These are phyloP conservation scores for Botrytis porri DNA, from an alignment of 2,329 filamentous ascomycete species.

Conservation along the genomic window DNA sequence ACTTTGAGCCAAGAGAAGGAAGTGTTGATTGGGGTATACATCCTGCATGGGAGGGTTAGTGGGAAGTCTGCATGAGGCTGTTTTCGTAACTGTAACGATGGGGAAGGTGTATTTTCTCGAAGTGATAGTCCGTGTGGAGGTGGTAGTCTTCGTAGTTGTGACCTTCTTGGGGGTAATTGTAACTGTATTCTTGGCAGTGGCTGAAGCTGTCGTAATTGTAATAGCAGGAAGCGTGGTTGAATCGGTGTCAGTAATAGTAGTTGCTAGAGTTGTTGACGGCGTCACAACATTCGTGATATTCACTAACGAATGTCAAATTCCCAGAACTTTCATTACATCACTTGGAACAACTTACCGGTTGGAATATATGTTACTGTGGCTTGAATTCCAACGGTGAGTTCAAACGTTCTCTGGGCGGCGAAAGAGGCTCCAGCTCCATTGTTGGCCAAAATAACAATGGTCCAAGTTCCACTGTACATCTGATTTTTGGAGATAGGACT, in stretches of 20 bases:
- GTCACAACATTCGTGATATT: slow-evolving; percentile 13
- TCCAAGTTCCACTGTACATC: slow-evolving; percentile 18
- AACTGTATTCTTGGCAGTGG: slow-evolving; percentile 1
- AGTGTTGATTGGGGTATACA: slow-evolving; percentile 5
- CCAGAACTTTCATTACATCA: neutral
- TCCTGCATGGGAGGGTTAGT: neutral
- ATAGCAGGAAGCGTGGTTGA: neutral
- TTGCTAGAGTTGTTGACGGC: slow-evolving; percentile 10
- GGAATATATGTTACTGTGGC: slow-evolving; percentile 10
- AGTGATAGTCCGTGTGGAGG: slow-evolving; percentile 5
- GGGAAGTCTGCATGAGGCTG: slow-evolving; percentile 12
- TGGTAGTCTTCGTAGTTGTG: neutral
- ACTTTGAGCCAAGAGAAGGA: slow-evolving; percentile 14
- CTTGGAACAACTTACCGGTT: neutral
- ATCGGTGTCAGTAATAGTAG: neutral
- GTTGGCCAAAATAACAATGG: slow-evolving; percentile 15
- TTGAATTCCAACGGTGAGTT: slow-evolving; percentile 12
- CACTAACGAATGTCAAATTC: slow-evolving; percentile 11
- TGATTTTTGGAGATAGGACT: slow-evolving; percentile 13
- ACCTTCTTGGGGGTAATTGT: slow-evolving; percentile 8
- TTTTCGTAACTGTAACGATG: slow-evolving; percentile 4
- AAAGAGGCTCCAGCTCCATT: slow-evolving; percentile 16
- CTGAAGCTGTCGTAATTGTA: slow-evolving; percentile 6
- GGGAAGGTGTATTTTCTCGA: slow-evolving; percentile 13
- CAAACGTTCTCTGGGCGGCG: slow-evolving; percentile 17